Percentiles rank a stretch among this genome's conserved stretches.
These are phyloP conservation scores for Fagopyrum homotropicum DNA, from an alignment of 148 eudicot genomes.

Conservation along the genomic window DNA sequence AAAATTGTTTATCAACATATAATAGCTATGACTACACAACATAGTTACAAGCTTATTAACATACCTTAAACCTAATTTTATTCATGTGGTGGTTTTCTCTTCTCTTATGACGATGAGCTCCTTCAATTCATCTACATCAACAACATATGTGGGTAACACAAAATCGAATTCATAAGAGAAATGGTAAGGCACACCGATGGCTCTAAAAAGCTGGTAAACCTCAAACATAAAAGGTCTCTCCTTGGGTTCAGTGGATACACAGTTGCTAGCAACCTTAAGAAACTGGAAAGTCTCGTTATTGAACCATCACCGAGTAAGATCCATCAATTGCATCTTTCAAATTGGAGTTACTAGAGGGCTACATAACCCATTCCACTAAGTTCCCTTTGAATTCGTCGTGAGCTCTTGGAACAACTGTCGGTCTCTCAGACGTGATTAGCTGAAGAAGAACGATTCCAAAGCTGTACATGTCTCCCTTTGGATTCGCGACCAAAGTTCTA, in stretches of 20 bases:
- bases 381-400: conserved; percentile 74
- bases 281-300: conserved; percentile 64
- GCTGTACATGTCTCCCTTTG: conserved; percentile 73
- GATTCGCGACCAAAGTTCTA: conserved; percentile 57
- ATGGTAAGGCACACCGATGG: background rate
- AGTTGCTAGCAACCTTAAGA: conserved; percentile 54
- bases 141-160: background rate
- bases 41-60: background rate
- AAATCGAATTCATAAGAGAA: background rate
- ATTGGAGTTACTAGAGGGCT: conserved; percentile 44
- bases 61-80: background rate
- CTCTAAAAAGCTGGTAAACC: conserved; percentile 27
- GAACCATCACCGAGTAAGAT: conserved; percentile 48
- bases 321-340: conserved; percentile 65
- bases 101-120: conserved; percentile 36
- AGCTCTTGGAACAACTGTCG: conserved; percentile 41
- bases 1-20: background rate
- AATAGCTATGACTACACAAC: background rate
- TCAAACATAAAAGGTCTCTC: conserved; percentile 74
- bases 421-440: conserved; percentile 64
- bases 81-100: conserved; percentile 14
- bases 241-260: conserved; percentile 54
- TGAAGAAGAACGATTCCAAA: conserved; percentile 83
- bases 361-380: conserved; percentile 79
- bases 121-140: conserved; percentile 23